phyloP scores from a whole-genome alignment of 192 early-diverging fungal genomes.

The Dimargaris cristalligena region DNA sequence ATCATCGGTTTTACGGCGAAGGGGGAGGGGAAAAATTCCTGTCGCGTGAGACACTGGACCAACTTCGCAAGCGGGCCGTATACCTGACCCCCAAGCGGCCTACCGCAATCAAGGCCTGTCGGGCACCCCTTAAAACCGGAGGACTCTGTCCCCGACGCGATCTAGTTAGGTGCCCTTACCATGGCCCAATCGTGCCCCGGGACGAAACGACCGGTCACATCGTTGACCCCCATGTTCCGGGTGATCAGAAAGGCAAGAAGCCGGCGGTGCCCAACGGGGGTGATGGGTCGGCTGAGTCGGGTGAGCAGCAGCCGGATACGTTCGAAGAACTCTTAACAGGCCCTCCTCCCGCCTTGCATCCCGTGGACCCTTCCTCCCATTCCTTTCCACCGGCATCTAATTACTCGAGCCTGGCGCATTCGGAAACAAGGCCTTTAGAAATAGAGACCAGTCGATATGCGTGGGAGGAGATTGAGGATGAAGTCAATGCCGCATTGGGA shows the following conservation, averaged over 20 bases:
- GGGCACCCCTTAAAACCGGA: constrained; percentile 40
- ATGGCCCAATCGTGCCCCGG: constrained; percentile 39
- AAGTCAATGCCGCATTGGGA: background rate
- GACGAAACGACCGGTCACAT: constrained; percentile 25
- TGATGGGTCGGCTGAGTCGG: background rate
- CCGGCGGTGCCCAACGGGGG: too few species aligned
- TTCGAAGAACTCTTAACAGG: background rate
- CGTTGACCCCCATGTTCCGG: background rate
- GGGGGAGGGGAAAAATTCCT: constrained; percentile 42
- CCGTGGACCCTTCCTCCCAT: too few species aligned
- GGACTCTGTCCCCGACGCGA: constrained; percentile 44
- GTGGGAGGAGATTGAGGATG: constrained; percentile 2
- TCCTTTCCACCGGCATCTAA: too few species aligned
- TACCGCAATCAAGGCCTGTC: constrained; percentile 38
- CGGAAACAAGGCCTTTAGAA: too few species aligned
- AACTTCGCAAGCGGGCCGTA: constrained; percentile 36
- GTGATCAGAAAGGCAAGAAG: background rate
- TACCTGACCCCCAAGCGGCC: constrained; percentile 25
- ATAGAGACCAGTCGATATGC: too few species aligned
- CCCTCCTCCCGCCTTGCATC: too few species aligned
- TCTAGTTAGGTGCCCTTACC: constrained; percentile 46
- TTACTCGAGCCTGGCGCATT: too few species aligned
- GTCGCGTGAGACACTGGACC: constrained; percentile 28
- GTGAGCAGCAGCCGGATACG: background rate
- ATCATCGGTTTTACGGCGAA: constrained; percentile 44